phyloP scores from a whole-genome alignment of 768 basidiomycete species.

The Kwoniella sp. region DNA sequence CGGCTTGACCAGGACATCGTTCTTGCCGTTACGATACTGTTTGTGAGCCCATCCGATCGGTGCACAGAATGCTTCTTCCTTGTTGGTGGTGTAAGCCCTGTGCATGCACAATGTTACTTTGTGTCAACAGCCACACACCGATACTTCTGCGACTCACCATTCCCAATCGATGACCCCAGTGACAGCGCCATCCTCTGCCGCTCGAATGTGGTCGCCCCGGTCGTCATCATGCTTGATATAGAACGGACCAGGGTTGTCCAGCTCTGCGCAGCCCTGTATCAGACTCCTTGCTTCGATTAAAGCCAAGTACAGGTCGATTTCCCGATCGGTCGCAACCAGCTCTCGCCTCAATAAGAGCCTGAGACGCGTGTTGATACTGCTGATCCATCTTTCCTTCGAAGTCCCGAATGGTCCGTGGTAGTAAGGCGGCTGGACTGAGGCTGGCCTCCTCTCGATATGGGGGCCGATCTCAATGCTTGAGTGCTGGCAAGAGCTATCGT shows the following conservation, averaged over 20 bases:
- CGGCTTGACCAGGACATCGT: not conserved
- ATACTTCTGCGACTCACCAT: slow-evolving; percentile 22
- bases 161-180: slow-evolving; percentile 53
- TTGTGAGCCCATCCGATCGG: not conserved
- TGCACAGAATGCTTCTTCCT: slow-evolving; percentile 18
- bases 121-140: not conserved
- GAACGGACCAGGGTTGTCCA: slow-evolving; percentile 15
- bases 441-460: not conserved
- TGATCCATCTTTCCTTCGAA: slow-evolving; percentile 3
- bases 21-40: not conserved
- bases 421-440: not conserved
- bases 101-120: not conserved
- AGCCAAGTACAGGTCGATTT: not conserved
- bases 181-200: slow-evolving; percentile 37
- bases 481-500: not conserved
- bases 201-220: slow-evolving; percentile 43
- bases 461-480: slow-evolving; percentile 10
- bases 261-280: not conserved
- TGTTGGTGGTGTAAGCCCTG: slow-evolving; percentile 17
- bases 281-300: not conserved
- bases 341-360: not conserved
- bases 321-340: not conserved
- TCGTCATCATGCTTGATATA: slow-evolving; percentile 39
- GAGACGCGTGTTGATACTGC: slow-evolving; percentile 4
- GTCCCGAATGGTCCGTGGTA: slow-evolving; percentile 21